Percentiles rank a stretch among this genome's conserved stretches.
Conservation (phyloP, 2,329 filamentous ascomycete genomes). For the Colletotrichum karsti region DNA sequence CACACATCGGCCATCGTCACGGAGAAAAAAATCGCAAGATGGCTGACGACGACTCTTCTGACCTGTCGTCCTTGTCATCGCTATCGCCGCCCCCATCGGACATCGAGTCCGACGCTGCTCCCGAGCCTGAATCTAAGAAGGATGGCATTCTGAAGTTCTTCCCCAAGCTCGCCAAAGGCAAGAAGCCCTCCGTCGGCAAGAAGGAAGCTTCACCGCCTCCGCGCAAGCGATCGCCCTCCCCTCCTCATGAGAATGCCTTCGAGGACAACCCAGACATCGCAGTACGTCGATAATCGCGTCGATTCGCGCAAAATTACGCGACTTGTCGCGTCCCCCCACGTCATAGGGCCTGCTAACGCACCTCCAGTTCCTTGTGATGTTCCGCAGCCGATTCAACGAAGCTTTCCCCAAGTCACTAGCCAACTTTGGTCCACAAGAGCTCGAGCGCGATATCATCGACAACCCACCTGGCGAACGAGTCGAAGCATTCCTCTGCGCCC, state of each 20-base stretch:
- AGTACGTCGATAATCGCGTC: slow-evolving; percentile 70
- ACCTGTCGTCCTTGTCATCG: slow-evolving; percentile 67
- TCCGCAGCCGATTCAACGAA: slow-evolving; percentile 91
- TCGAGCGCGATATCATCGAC: slow-evolving; percentile 87
- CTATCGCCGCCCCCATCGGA: slow-evolving; percentile 54
- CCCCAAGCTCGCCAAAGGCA: slow-evolving; percentile 61
- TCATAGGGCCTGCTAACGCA: slow-evolving; percentile 42
- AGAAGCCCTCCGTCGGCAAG: slow-evolving; percentile 49
- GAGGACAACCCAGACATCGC: slow-evolving; percentile 93
- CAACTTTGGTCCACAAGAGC: slow-evolving; percentile 93
- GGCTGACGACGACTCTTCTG: slow-evolving; percentile 70
- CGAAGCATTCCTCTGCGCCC: slow-evolving; percentile 87
- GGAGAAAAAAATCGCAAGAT: slow-evolving; percentile 46
- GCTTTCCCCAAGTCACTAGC: slow-evolving; percentile 87
- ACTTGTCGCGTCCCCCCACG: slow-evolving; percentile 57
- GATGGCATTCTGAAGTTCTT: slow-evolving; percentile 75
- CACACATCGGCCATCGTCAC: slow-evolving; percentile 5
- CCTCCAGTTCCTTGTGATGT: slow-evolving; percentile 94
- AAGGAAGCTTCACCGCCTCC: slow-evolving; percentile 71
- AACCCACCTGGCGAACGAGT: slow-evolving; percentile 82
- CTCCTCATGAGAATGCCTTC: slow-evolving; percentile 87
- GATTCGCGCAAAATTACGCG: slow-evolving; percentile 54
- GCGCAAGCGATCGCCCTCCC: slow-evolving; percentile 85
- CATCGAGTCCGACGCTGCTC: slow-evolving; percentile 61
- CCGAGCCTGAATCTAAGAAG: slow-evolving; percentile 56